Evolutionary conservation across 1,139 yeast species (phyloP).

Genomic region (Candida sp.): DNA sequence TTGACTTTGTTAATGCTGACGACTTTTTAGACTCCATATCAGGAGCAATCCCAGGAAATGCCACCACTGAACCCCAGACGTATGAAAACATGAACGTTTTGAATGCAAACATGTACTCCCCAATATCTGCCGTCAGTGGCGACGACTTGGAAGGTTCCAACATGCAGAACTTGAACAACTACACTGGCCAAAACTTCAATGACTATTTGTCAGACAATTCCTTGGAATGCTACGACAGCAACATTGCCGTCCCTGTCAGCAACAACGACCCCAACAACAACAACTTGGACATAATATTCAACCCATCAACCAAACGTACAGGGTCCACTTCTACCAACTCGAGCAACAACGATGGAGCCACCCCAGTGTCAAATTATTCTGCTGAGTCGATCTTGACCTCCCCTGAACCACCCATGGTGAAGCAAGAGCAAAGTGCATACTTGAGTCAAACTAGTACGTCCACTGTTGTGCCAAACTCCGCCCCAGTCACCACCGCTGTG

Average conservation of each 20-base stretch:
- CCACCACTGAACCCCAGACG: not conserved
- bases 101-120: slow-evolving; percentile 10
- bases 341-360: slow-evolving; percentile 14
- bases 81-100: slow-evolving; percentile 3
- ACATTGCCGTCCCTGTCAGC: not conserved
- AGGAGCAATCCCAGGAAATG: slow-evolving; percentile 19
- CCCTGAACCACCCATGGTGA: slow-evolving; percentile 27
- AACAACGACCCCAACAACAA: not conserved
- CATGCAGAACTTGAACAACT: slow-evolving; percentile 5
- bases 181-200: slow-evolving; percentile 6
- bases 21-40: slow-evolving; percentile 37
- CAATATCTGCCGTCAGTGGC: slow-evolving; percentile 13
- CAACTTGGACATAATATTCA: not conserved
- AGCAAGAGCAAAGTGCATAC: slow-evolving; percentile 7
- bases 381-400: slow-evolving; percentile 33
- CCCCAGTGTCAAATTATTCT: slow-evolving; percentile 33
- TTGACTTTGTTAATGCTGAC: slow-evolving; percentile 41
- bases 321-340: slow-evolving; percentile 14
- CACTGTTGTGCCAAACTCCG: not conserved
- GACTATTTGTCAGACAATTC: slow-evolving; percentile 14
- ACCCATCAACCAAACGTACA: slow-evolving; percentile 10
- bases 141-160: slow-evolving; percentile 11
- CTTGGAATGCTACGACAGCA: slow-evolving; percentile 10
- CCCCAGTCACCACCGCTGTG: not conserved
- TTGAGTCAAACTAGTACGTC: not conserved